Conservation (phyloP, 352 stramenopile genomes). For the Pythium aristosporum region DNA sequence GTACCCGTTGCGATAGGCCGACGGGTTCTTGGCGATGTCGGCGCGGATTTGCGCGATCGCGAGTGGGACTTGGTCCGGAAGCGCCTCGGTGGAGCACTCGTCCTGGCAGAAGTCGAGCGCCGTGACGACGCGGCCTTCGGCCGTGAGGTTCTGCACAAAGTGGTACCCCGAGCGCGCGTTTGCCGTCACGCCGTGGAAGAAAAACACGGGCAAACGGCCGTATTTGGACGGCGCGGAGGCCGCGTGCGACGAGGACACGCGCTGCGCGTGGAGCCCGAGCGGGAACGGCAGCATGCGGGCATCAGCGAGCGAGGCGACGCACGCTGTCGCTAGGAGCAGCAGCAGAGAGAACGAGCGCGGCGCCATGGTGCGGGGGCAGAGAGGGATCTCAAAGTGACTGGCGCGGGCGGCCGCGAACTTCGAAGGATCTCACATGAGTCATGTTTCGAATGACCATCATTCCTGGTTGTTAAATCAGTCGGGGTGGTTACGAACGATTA, state of each 20-base stretch:
- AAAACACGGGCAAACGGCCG: constrained; percentile 38
- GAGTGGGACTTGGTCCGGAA: constrained; percentile 40
- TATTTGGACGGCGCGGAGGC: background rate
- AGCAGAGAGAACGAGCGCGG: constrained; percentile 8
- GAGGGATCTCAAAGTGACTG: background rate
- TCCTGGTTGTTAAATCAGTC: background rate
- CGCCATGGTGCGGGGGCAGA: background rate
- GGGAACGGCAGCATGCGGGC: constrained; percentile 21
- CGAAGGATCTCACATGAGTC: background rate
- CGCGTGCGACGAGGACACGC: background rate
- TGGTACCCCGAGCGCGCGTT: constrained; percentile 31
- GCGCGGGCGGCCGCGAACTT: background rate
- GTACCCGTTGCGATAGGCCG: constrained; percentile 41
- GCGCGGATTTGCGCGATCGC: constrained; percentile 43
- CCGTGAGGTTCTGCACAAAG: constrained; percentile 37
- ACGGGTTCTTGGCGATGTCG: constrained; percentile 31
- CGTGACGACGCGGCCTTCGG: constrained; percentile 34
- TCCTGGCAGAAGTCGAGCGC: constrained; percentile 40
- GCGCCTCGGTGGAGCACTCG: constrained; percentile 33
- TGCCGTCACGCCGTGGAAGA: constrained; percentile 50
- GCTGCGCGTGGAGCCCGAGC: constrained; percentile 7
- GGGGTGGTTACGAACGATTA: background rate
- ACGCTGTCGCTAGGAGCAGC: constrained; percentile 1
- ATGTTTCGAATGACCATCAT: background rate
- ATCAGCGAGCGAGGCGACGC: constrained; percentile 7